Conservation (phyloP, 2,329 filamentous ascomycete genomes). For the Phaeosphaeriaceae sp. region DNA sequence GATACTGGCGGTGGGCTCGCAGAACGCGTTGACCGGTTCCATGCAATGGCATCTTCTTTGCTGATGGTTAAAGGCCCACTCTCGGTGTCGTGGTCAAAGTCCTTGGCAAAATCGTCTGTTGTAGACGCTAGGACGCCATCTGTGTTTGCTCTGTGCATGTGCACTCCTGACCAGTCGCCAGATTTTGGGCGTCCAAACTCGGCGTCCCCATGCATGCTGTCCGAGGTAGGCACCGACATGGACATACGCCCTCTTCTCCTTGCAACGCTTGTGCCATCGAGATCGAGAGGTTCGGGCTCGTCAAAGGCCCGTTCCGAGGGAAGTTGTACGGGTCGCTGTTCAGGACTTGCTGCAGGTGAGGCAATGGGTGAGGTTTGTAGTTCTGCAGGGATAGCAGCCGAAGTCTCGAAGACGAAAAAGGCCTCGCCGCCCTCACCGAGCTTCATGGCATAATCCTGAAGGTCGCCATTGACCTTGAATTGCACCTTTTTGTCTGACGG, state of each 20-base stretch:
- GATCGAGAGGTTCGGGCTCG: conserved; percentile 73
- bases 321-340: conserved; percentile 60
- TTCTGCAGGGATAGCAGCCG: conserved; percentile 86
- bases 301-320: conserved; percentile 58
- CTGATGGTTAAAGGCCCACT: conserved; percentile 40
- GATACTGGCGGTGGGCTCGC: conserved; percentile 78
- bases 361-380: conserved; percentile 94
- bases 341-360: conserved; percentile 85
- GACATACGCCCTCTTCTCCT: conserved; percentile 38
- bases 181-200: conserved; percentile 35
- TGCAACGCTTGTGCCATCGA: conserved; percentile 56
- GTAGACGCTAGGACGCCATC: conserved; percentile 60
- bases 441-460: conserved; percentile 97
- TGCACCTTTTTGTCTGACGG: conserved; percentile 99
- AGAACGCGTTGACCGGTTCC: conserved; percentile 59
- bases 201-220: conserved; percentile 23
- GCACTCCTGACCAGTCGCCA: conserved; percentile 45
- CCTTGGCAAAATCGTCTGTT: conserved; percentile 46
- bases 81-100: conserved; percentile 33
- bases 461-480: conserved; percentile 90
- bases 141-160: conserved; percentile 55
- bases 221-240: conserved; percentile 34
- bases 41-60: conserved; percentile 43
- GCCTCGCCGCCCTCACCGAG: conserved; percentile 96
- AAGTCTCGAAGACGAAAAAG: conserved; percentile 98